Base-by-base conservation (phyloP, 2,329 filamentous ascomycete genomes). In the Aspergillus japonicus region DNA sequence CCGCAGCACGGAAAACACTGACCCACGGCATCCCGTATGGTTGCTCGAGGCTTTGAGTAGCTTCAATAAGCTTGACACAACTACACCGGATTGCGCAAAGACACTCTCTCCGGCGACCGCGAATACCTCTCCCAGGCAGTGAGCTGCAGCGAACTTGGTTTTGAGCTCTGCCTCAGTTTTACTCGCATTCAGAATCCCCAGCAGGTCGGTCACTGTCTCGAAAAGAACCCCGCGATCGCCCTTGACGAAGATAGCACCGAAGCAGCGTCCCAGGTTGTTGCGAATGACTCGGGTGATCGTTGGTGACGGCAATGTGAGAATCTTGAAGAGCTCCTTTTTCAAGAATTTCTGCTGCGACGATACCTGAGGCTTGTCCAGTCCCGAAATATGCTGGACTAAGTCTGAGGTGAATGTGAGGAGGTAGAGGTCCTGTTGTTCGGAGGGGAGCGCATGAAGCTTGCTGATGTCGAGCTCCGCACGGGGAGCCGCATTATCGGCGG, bases 361-460 rank as follows among this genome's bases (percentile, higher is more conserved):
- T 66, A 93, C 90, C 72, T 90, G 90, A 67, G 96, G 91, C 62
- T 87, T 82, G 56, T 87, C 85, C 50, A 98, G 84, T 19, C 66
- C 65, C 16, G 81, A 81, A 49, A 96, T 90, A 82, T 97, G 90
- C 67, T 89, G 89, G 63, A 87, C 89, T 58, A 99, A 83, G 62
- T 89, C 87, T 29, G 92, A 89, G 39, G 93, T 89, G 73, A 96
- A 97, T 26, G 89, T 96, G 61, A 99, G 83, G 63, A 99, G 85
- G 76, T 95, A 96, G 12, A 99, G 86, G 71, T 97, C 93, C 78
- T 99, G 95, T 76, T 99, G 95, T 79, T 99, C 95, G 56, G 91
- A 87, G 48, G 94, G 91, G 50, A 98, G 86, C 55, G 90, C 85
- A 77, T 96, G 89, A 51, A 99, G 87, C 82, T 96, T 96, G 70